Percentiles rank a stretch among this genome's conserved stretches.
These are phyloP conservation scores for Tillandsia fasciculata DNA, from an alignment of 176 grass and related monocot species.

Conservation along the genomic window DNA sequence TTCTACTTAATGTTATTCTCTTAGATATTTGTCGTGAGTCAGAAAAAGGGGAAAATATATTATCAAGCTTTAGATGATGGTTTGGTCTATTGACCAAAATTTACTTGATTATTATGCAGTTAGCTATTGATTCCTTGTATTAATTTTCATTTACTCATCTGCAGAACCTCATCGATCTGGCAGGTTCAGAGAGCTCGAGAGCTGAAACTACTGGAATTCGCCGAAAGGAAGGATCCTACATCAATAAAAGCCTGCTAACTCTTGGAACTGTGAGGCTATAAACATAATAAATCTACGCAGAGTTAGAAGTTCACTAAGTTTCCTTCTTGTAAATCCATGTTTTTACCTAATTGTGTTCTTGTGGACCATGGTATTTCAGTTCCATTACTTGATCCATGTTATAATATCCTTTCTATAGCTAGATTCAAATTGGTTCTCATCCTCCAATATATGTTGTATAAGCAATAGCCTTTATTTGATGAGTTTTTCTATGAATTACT, in stretches of 20 bases:
- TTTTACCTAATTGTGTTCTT: neutral
- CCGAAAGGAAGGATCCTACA: constrained; percentile 99
- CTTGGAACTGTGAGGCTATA: constrained; percentile 69
- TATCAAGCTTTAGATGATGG: neutral
- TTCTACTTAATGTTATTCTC: neutral
- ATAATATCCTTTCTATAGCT: neutral
- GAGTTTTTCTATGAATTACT: neutral
- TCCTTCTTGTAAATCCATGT: neutral
- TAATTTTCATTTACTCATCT: constrained; percentile 38
- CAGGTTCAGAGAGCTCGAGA: constrained; percentile 98
- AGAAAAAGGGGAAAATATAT: neutral
- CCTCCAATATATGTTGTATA: neutral
- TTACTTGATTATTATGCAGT: neutral
- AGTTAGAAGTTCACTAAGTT: neutral
- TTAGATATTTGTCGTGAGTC: neutral
- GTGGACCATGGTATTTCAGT: constrained; percentile 5
- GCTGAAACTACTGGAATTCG: constrained; percentile 97
- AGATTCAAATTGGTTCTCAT: neutral
- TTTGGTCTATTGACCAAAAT: neutral
- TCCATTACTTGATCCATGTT: neutral
- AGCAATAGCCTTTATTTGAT: neutral
- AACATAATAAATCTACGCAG: neutral
- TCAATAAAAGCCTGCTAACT: constrained; percentile 99
- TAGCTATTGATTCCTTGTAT: constrained; percentile 31
- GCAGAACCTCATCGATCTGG: constrained; percentile 99